Percentiles rank a stretch among this genome's conserved stretches.
Conservation (phyloP, 140 eudicot genomes). For the Ambrosia hybrid region DNA sequence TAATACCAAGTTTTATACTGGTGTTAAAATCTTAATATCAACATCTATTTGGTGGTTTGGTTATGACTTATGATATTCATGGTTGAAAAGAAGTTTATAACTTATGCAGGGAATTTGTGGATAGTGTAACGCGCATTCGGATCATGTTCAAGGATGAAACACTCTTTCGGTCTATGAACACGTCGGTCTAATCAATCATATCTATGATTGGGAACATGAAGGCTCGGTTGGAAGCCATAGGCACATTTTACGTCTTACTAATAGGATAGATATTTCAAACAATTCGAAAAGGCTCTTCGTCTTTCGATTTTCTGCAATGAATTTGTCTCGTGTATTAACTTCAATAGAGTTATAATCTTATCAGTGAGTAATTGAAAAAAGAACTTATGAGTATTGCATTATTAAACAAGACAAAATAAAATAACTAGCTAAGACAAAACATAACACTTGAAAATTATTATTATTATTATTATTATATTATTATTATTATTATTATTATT, state of each 20-base stretch:
- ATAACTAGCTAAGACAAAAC: too few species aligned
- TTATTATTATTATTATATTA: too few species aligned
- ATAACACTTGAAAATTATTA: too few species aligned
- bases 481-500: too few species aligned
- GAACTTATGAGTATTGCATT: too few species aligned
- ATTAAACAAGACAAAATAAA: too few species aligned
- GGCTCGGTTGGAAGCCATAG: constrained; percentile 3
- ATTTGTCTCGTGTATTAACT: constrained; percentile 11
- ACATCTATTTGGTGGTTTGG: neutral
- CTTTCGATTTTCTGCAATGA: constrained; percentile 17
- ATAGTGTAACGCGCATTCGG: constrained; percentile 63
- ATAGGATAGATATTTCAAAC: constrained; percentile 12
- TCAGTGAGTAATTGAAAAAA: neutral
- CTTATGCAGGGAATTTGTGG: constrained; percentile 60
- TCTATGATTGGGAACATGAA: constrained; percentile 6
- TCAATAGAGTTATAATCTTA: neutral
- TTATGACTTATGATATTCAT: neutral
- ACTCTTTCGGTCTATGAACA: constrained; percentile 30
- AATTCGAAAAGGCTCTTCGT: constrained; percentile 29
- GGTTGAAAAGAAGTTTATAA: neutral
- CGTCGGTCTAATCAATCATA: constrained; percentile 21
- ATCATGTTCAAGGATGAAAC: constrained; percentile 60
- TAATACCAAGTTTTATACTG: too few species aligned
- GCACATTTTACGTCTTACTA: constrained; percentile 7
- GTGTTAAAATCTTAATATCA: neutral